Conservation (phyloP, 1,284 basidiomycete species). For the Ustilago shanxiensis region DNA sequence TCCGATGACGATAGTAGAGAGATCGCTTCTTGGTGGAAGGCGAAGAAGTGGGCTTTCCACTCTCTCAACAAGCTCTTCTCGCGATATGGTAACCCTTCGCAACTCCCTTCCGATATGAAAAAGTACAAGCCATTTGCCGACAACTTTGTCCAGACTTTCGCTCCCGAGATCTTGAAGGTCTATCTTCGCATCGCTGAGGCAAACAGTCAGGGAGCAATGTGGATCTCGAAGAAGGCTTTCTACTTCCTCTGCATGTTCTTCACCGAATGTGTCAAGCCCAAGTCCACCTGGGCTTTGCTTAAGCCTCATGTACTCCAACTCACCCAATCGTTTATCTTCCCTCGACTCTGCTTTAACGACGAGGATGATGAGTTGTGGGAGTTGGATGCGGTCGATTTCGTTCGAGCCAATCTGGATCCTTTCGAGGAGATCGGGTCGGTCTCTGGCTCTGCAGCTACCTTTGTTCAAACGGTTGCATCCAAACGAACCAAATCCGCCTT, state of each 20-base stretch:
- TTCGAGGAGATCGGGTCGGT: constrained; percentile 64
- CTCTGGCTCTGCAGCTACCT: constrained; percentile 52
- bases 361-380: constrained; percentile 68
- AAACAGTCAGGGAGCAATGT: constrained; percentile 48
- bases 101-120: constrained; percentile 63
- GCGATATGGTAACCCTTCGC: constrained; percentile 67
- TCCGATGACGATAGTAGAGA: constrained; percentile 55
- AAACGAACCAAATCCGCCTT: constrained; percentile 67
- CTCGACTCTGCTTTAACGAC: constrained; percentile 63
- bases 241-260: constrained; percentile 66
- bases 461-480: constrained; percentile 55
- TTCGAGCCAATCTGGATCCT: constrained; percentile 63
- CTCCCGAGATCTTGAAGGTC: constrained; percentile 69
- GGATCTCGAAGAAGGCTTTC: constrained; percentile 62
- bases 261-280: constrained; percentile 67
- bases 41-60: constrained; percentile 70
- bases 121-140: constrained; percentile 69
- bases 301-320: constrained; percentile 65
- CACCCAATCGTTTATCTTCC: constrained; percentile 65
- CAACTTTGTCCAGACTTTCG: constrained; percentile 64
- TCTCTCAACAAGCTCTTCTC: constrained; percentile 68
- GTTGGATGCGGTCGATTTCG: constrained; percentile 66
- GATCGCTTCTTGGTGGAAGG: constrained; percentile 65
- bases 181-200: constrained; percentile 63
- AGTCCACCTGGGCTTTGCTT: constrained; percentile 66